Base-by-base conservation (phyloP, 1,284 basidiomycete species). In the Cryptococcus sp. region DNA sequence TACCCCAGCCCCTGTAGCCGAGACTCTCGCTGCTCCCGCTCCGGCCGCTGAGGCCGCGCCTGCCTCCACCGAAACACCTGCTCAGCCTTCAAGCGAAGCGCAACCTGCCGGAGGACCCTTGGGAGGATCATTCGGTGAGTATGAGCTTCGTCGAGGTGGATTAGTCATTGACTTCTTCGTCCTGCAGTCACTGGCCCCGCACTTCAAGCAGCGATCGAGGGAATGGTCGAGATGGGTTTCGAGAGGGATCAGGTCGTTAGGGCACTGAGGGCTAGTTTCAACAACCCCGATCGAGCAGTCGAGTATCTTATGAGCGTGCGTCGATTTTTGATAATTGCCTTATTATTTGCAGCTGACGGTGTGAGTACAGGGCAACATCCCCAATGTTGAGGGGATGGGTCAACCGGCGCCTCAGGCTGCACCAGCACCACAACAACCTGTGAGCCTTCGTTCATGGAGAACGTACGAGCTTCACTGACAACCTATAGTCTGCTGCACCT, bases 221-320 rank as follows among this genome's bases (percentile, higher is more conserved):
- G 88, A 71, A 92, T 97, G 84, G 82, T 89, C 50, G 89, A 93
- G 71, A 99, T 99, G 96, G 96, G 96, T 19, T 99, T 96, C 71
- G 85, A 87, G 62, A 84, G 88, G 40, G 91, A 93, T 2, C 85
- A 93, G 72, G 91, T 97, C 35, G 80, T 88, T 72, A 85, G 87
- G 31, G 94, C 95, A 4, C 79, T 99, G 77, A 85, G 91, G 59
- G 95, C 94, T 22, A 94, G 91, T 74, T 99, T 87, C 81, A 99
- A 99, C 81, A 99, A 99, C 79, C 92, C 96, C 1, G 94, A 99
- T 72, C 87, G 96, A 46, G 96, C 96, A 7, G 94, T 94, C 27
- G 96, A 99, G 78, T 99, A 99, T 79, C 82, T 99, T 51, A 89
- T 98, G 86, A 96, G 78, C 64, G 94, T 94, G 69, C 71, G 88